Percentiles rank a stretch among this genome's conserved stretches.
Evolutionary conservation across 495 filamentous ascomycete genomes (phyloP).

Genomic region (Hypomontagnella submonticulosa): DNA sequence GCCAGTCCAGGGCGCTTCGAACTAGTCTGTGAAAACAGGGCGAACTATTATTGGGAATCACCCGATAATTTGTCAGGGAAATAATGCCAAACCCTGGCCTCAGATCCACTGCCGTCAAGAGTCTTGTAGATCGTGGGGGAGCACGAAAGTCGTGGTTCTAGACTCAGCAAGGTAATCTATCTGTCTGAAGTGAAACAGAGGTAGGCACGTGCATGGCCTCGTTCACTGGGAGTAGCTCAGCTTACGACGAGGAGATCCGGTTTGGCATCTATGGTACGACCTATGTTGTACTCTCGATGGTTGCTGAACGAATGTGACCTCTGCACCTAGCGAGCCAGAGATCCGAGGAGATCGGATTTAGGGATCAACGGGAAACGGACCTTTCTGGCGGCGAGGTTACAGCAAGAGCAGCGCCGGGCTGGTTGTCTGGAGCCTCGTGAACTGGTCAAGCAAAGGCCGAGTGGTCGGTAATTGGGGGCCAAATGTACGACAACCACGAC

Average conservation of each 20-base stretch:
- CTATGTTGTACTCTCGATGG: too few relatives aligned
- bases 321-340: not conserved
- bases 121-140: too few relatives aligned
- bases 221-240: too few relatives aligned
- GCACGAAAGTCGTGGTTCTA: too few relatives aligned
- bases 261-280: too few relatives aligned
- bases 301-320: too few relatives aligned
- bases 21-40: constrained; percentile 3
- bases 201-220: too few relatives aligned
- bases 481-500: constrained; percentile 1
- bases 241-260: too few relatives aligned
- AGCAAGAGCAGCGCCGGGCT: not conserved
- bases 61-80: constrained; percentile 3
- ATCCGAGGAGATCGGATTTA: constrained; percentile 10
- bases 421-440: constrained; percentile 12
- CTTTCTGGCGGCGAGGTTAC: constrained; percentile 9
- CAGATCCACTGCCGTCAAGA: not conserved
- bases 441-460: not conserved
- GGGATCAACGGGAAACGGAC: not conserved
- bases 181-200: too few relatives aligned
- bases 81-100: not conserved
- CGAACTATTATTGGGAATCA: constrained; percentile 5
- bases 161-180: too few relatives aligned
- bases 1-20: constrained; percentile 2
- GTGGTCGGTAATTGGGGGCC: constrained; percentile 23